Base-by-base conservation (phyloP, 768 basidiomycete species). In the Hemileccinum impolitum region DNA sequence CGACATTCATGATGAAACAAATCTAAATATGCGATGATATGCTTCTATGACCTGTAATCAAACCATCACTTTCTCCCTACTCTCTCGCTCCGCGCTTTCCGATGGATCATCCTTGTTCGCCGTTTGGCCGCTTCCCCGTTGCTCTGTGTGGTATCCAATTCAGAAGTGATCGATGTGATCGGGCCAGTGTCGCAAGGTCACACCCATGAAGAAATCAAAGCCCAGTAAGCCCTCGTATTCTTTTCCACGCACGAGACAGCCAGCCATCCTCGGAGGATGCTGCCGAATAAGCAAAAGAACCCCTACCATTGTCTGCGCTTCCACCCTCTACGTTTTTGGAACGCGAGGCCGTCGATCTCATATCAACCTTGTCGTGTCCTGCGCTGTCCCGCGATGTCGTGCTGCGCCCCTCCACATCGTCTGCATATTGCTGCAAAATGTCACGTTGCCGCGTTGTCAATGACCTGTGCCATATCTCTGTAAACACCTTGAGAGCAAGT, bases 371-470 rank as follows among this genome's bases (percentile, higher is more conserved):
- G 56, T 53, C 47, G 50, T 54, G 53, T 32, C 41, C 37, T 39
- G 48, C 36, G 17, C 43, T 37, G 15, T 46, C 51, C 38, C 52
- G 51, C 39, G 58, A 46, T 37, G 58, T 51, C 19, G 60, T 48
- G 43, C 60, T 58, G 50, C 75, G 77, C 49, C 89, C 91, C 69
- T 96, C 94, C n/a, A 90, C 78, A 58, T 97, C 94, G 63, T 94
- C 89, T 17, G 91, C 95, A 61, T 87, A 98, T 54, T 83, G 81
- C 69, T 98, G 82, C 36, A 98, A 67, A 52, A 97, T 84, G 63
- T 88, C 83, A 52, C 87, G 84, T 73, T 99, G 95, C 31, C 84
- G 84, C 53, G 79, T 70, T 3, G 90, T 85, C 51, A 98, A 75
- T 17, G 88, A 80, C 72, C 95, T 97, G 66, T 40, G 43, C 13